Evolutionary conservation across 116 monocot genomes (phyloP).

Genomic region (Thalassia testudinum): DNA sequence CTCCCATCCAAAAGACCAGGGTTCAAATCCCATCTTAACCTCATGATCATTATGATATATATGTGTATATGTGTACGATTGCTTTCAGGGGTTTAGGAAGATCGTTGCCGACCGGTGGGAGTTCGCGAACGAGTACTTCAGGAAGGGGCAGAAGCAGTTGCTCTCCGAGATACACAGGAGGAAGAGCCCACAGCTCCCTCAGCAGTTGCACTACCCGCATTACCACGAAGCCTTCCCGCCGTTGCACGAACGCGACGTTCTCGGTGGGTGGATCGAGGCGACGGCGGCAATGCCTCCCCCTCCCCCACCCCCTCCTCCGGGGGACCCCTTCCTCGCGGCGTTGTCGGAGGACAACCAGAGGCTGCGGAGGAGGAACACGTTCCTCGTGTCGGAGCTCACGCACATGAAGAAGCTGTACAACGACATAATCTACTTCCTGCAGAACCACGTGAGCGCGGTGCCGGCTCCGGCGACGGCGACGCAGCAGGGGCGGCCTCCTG

Average conservation of each 20-base stretch:
- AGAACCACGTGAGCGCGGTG: slow-evolving; percentile 51
- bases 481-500: slow-evolving; percentile 4
- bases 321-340: slow-evolving; percentile 26
- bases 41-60: no score
- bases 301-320: background rate
- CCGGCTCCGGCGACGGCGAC: slow-evolving; percentile 9
- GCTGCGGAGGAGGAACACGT: slow-evolving; percentile 58
- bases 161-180: slow-evolving; percentile 74
- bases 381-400: slow-evolving; percentile 62
- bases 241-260: slow-evolving; percentile 3
- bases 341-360: slow-evolving; percentile 78
- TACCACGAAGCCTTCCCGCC: slow-evolving; percentile 9
- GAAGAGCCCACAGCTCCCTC: slow-evolving; percentile 38
- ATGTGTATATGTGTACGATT: no score
- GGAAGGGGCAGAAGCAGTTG: slow-evolving; percentile 62
- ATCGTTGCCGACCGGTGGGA: slow-evolving; percentile 88
- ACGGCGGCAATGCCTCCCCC: background rate
- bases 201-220: slow-evolving; percentile 10
- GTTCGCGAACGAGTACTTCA: slow-evolving; percentile 90
- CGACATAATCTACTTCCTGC: slow-evolving; percentile 80
- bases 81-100: slow-evolving; percentile 73
- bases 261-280: background rate
- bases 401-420: slow-evolving; percentile 91
- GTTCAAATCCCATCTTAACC: no score
- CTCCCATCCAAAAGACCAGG: no score